Conservation (phyloP, 129 eudicot genomes). For the Saussurea involucrata region DNA sequence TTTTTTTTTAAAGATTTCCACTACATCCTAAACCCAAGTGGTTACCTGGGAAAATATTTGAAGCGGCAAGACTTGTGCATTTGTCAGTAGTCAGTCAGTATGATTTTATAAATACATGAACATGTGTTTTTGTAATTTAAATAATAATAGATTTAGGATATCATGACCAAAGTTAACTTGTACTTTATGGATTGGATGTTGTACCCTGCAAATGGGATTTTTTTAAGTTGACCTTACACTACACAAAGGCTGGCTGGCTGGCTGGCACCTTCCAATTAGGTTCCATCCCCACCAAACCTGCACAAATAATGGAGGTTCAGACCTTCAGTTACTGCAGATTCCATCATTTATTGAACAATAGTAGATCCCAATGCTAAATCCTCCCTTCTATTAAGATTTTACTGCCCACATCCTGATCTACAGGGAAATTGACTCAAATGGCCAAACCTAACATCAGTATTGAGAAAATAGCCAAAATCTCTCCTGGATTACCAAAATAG, state of each 20-base stretch:
- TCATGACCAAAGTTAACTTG: neutral
- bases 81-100: neutral
- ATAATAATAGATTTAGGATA: neutral
- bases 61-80: neutral
- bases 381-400: neutral
- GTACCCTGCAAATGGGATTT: neutral
- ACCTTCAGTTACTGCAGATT: slow-evolving; percentile 24
- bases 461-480: too few species aligned
- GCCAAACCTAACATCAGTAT: too few species aligned
- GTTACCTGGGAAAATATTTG: neutral
- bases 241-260: neutral
- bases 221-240: slow-evolving; percentile 14
- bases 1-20: too few species aligned
- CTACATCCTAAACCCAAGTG: neutral
- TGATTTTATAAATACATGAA: neutral
- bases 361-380: slow-evolving; percentile 10
- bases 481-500: too few species aligned
- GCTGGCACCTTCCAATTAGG: slow-evolving; percentile 12
- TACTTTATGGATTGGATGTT: neutral
- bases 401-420: neutral
- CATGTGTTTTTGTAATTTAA: neutral
- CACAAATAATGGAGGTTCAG: slow-evolving; percentile 13
- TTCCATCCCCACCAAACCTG: slow-evolving; percentile 23
- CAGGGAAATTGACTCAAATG: too few species aligned
- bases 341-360: slow-evolving; percentile 11